phyloP scores from a whole-genome alignment of 139 green algal genomes.

The Tetradesmus lagerheimii region DNA sequence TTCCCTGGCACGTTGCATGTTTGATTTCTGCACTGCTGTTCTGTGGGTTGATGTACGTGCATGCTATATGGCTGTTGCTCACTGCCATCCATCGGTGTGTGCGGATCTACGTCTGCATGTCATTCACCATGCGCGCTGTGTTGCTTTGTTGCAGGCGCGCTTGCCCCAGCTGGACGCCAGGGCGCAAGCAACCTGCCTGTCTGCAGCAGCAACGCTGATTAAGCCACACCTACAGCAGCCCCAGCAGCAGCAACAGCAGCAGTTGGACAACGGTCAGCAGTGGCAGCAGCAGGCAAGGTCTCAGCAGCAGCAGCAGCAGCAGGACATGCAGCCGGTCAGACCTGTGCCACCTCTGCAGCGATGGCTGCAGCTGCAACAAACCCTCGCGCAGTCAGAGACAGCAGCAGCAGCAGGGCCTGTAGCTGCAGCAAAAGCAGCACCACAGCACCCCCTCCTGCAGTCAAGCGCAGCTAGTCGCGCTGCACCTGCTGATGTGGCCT shows the following conservation, averaged over 20 bases:
- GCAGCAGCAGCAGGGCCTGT: constrained; percentile 9
- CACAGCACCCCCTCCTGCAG: background rate
- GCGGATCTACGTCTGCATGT: background rate
- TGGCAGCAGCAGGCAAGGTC: background rate
- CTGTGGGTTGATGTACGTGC: background rate
- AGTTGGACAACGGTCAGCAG: background rate
- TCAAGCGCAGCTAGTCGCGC: background rate
- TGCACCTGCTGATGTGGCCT: background rate
- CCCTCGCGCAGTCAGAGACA: background rate
- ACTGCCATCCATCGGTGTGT: background rate
- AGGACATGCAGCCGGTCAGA: background rate
- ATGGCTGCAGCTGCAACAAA: constrained; percentile 14
- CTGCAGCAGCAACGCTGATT: constrained; percentile 17
- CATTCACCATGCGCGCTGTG: background rate
- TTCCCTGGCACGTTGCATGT: background rate
- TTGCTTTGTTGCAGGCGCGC: background rate
- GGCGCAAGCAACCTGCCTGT: constrained; percentile 4
- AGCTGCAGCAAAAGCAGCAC: background rate
- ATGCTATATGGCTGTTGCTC: background rate
- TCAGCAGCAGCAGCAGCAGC: constrained; percentile 3
- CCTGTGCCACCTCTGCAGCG: constrained; percentile 16
- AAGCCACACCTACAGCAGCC: constrained; percentile 26
- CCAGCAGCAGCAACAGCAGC: constrained; percentile 1
- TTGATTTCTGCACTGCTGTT: background rate
- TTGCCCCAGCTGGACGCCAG: background rate